Base-by-base conservation (phyloP, 129 eudicot genomes). In the Saussurea involucrata region DNA sequence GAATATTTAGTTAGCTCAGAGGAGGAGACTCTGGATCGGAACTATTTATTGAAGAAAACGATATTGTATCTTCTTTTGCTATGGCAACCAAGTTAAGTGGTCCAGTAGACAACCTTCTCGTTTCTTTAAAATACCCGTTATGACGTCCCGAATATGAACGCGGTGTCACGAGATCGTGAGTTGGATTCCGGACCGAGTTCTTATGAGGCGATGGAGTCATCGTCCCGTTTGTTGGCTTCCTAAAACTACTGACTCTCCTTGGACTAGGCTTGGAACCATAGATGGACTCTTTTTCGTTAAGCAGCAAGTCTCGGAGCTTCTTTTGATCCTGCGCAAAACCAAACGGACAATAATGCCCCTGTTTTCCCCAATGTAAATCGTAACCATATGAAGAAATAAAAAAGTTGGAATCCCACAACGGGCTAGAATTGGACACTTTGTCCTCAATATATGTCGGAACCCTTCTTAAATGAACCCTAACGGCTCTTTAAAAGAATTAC, bases 191-290 rank as follows among this genome's bases (percentile, higher is more conserved):
- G 22, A 65, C 58, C 18, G 95, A 89, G 73, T 77, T 87, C 65
- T 92, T 74, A 67, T 90, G 92, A 20, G 95, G 95, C 15, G 82
- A 74, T 17, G 92, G 83, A 74, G 92, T 81, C 78, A 75, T 66
- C 1, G 87, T 81, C 55, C 92, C 88, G 66, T 79, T 88, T 77
- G 90, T 84, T 69, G 83, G 20, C 85, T 80, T 92, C 63, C 92
- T 87, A 68, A 89, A 87, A 87, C 97, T 92, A 75, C 27, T 84
- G 79, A 74, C 79, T 92, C 92, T 85, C 83, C 92, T 83, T 22
- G 95, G 97, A 82, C 86, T 89, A 49, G 90, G 92, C 78, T 87
- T 89, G 4, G 97, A 88, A 17, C 97, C 97, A 49, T 88, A 88
- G 13, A 85, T 83, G 66, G 90, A 76, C 87, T 92, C 97, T 68